Base-by-base conservation (phyloP, 1,139 yeast genomes). In the Casaregolazyma suthepensis region DNA sequence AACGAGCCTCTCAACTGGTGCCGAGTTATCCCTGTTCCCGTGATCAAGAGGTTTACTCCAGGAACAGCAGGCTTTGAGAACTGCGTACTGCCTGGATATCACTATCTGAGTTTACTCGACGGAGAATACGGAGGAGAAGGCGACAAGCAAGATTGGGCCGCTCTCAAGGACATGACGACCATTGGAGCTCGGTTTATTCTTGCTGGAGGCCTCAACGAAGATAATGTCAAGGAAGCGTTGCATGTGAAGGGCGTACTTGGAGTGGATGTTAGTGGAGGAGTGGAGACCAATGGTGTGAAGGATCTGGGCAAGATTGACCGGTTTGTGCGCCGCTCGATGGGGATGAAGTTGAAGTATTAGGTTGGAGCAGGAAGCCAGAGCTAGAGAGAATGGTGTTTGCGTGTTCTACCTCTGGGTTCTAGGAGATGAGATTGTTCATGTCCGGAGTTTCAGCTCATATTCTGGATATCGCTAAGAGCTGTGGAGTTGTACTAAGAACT, bases 71-170 rank as follows among this genome's bases (percentile, higher is more conserved):
- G 66, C 19, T 63, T 70, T 69, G 73, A 52, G 54, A 80, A 52
- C 71, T 62, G 67, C 50, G 66, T 65, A 13, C 54, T 71, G 50
- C 78, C 72, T 1, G 71, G 73, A 3, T 69, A 70, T 51, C 81
- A 82, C 48, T 69, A 81, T 18, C 56, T 83, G 23, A 82, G 93
- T 1, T 74, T 93, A 52, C 73, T 93, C 26, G 98, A 93, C 65
- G 85, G 96, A 1, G 97, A 88, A 62, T 77, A 77, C 2, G 99
- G 99, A 9, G 99, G 99, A 1, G 94, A 89, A 63, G 99, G 99
- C 4, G 80, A 81, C 54, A 63, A 74, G 18, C 79, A 90, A 20
- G 84, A 88, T 65, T 90, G 98, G 96, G 61, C 66, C 1, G 67
- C 71, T n/a, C 74, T 81, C 6, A 62, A 67, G 1, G 57, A 62